Evolutionary conservation across 768 basidiomycete species (phyloP).

Genomic region (Hysterangium stoloniferum): DNA sequence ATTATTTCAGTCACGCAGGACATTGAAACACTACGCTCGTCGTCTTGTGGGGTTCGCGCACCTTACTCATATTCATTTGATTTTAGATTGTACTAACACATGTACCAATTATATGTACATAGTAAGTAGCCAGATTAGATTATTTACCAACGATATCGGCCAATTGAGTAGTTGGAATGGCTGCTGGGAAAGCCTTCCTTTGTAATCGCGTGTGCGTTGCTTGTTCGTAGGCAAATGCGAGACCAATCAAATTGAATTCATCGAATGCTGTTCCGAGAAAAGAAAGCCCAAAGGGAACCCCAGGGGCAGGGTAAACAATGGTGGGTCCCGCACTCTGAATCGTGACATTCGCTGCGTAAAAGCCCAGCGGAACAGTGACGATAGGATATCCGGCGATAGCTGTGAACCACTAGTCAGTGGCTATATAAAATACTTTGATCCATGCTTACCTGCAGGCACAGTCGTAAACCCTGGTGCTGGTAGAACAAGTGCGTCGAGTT

Average conservation of each 20-base stretch:
- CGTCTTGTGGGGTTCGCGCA: too few species aligned
- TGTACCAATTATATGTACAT: too few species aligned
- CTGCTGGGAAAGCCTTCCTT: constrained; percentile 41
- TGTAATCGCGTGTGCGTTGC: constrained; percentile 44
- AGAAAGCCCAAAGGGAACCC: constrained; percentile 34
- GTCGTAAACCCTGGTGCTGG: constrained; percentile 25
- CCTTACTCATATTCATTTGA: too few species aligned
- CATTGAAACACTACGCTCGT: too few species aligned
- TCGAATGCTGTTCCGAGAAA: constrained; percentile 40
- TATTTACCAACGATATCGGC: constrained; percentile 24
- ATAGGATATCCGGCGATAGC: constrained; percentile 32
- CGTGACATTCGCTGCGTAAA: constrained; percentile 16
- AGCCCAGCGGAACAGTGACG: constrained; percentile 21
- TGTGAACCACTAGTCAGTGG: constrained; percentile 11
- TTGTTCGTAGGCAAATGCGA: constrained; percentile 46
- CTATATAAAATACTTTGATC: too few species aligned
- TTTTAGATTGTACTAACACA: too few species aligned
- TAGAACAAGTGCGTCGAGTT: constrained; percentile 45
- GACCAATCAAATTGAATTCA: constrained; percentile 35
- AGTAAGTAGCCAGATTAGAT: too few species aligned
- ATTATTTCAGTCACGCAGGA: too few species aligned
- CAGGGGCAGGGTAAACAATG: constrained; percentile 25
- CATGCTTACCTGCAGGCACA: constrained; percentile 8
- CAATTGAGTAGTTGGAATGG: constrained; percentile 49
- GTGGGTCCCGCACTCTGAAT: constrained; percentile 24